Percentiles rank a stretch among this genome's conserved stretches.
phyloP scores from a whole-genome alignment of 2,329 filamentous ascomycete species.

The Tolypocladium sp. region DNA sequence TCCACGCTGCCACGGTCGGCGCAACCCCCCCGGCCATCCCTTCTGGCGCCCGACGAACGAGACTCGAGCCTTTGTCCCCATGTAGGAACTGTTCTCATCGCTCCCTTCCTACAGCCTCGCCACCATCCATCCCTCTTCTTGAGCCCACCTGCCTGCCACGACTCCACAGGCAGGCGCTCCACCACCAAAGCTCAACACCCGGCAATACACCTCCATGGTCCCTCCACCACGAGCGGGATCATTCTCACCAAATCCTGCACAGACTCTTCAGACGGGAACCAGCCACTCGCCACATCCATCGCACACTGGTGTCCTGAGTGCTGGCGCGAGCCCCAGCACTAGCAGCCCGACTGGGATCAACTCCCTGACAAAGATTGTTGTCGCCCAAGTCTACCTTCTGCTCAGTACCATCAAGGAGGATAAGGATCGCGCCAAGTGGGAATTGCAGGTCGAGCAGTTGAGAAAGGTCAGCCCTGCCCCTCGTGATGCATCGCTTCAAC shows the following conservation, averaged over 20 bases:
- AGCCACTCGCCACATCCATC: slow-evolving; percentile 49
- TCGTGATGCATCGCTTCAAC: not conserved
- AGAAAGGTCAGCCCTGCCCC: slow-evolving; percentile 61
- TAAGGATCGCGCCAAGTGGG: slow-evolving; percentile 84
- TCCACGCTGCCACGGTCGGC: not conserved
- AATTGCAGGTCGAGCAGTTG: slow-evolving; percentile 83
- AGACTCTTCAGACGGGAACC: slow-evolving; percentile 46
- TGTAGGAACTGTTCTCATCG: slow-evolving; percentile 22
- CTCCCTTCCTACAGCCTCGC: slow-evolving; percentile 16
- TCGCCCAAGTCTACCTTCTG: slow-evolving; percentile 90
- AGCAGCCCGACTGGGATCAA: slow-evolving; percentile 53
- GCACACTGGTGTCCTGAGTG: slow-evolving; percentile 47
- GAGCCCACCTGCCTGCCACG: slow-evolving; percentile 24
- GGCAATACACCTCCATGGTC: slow-evolving; percentile 42
- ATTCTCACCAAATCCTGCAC: slow-evolving; percentile 53
- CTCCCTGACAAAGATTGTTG: slow-evolving; percentile 82
- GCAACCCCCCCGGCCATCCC: not conserved
- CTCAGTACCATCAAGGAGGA: slow-evolving; percentile 93
- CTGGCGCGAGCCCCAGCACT: slow-evolving; percentile 52
- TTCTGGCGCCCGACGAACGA: not conserved
- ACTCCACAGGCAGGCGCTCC: slow-evolving; percentile 26
- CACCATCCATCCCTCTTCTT: slow-evolving; percentile 12
- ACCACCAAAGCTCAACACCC: slow-evolving; percentile 18
- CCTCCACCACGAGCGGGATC: slow-evolving; percentile 53
- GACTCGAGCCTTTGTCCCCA: slow-evolving; percentile 13